Base-by-base conservation (phyloP, 805 yeast species). In the Cyberlindnera misumaiensis region DNA sequence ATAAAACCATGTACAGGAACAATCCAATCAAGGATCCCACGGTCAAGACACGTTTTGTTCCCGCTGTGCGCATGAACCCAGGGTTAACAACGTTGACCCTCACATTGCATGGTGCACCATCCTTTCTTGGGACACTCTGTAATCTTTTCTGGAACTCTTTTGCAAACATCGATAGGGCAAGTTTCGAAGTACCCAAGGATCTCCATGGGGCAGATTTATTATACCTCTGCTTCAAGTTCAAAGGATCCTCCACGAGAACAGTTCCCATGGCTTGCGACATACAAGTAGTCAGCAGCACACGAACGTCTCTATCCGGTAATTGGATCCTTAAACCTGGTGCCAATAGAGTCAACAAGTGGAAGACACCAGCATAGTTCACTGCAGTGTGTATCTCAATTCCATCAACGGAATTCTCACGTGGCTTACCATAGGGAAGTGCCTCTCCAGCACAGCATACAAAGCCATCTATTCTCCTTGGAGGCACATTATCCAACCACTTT, bases 241-340 rank as follows among this genome's bases (percentile, higher is more conserved):
- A 65, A 16, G 88, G 68, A 53, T 83, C 87, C 11, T 65, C 60
- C 4, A 74, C 30, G 41, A 82, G 80, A 13, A 90, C 53, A 11
- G 70, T 70, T 2, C 85, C 97, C 60, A 84, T 54, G 2, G 86
- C 75, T 46, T 86, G 93, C 10, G 87, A 65, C 44, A 83, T 63
- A 60, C 98, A 93, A 1, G 87, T 72, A 0, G 89, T 73, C n/a
- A 87, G 48, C 3, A 93, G 57, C 5, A 93, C 75, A 32, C 97
- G 67, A 3, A 93, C 96, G 53, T 89, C 97, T 47, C 99, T 72
- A 60, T 89, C 97, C 0, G 96, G 86, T 3, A 97, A 94, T 63
- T 93, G 99, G 2, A 79, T 80, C 46, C 83, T 77, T 38, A 93
- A 66, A 9, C 93, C 74, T 0, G 97, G 97, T n/a, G 79, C 74